phyloP scores from a whole-genome alignment of 805 yeast species.

The Trichomonascus vanleenenianus region DNA sequence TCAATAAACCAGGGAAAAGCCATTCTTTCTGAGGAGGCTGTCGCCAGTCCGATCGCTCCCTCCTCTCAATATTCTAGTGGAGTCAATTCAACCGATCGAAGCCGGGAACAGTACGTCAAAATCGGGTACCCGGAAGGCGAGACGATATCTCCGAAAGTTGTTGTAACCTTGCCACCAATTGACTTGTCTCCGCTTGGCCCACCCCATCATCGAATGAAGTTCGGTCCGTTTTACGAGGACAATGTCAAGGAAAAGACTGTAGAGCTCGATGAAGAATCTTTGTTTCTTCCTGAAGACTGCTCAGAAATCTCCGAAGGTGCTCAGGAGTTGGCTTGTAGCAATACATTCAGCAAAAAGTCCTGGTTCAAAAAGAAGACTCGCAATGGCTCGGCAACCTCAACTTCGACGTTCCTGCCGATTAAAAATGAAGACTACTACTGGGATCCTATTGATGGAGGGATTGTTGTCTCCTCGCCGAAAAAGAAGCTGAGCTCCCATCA shows the following conservation, averaged over 20 bases:
- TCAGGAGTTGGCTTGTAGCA: background rate
- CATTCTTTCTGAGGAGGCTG: too few relatives aligned
- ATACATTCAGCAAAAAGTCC: background rate
- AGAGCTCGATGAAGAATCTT: background rate
- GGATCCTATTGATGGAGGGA: too few relatives aligned
- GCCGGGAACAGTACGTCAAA: too few relatives aligned
- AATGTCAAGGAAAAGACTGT: background rate
- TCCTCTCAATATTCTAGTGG: too few relatives aligned
- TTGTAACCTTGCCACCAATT: constrained; percentile 2
- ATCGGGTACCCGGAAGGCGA: too few relatives aligned
- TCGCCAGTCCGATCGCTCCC: too few relatives aligned
- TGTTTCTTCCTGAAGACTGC: background rate
- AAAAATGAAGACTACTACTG: background rate
- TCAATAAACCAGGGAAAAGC: too few relatives aligned
- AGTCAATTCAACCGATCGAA: too few relatives aligned
- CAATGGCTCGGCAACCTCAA: constrained; percentile 5
- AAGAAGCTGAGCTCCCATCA: too few relatives aligned
- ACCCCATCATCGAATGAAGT: background rate
- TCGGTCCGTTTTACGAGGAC: constrained; percentile 8
- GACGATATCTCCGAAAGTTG: background rate
- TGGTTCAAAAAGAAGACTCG: constrained; percentile 3
- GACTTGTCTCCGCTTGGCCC: constrained; percentile 4
- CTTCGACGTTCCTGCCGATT: constrained; percentile 9
- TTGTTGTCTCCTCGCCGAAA: too few relatives aligned
- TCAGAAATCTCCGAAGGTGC: background rate